Evolutionary conservation across 805 yeast genomes (phyloP), one percentile per base, ranked within the genome.

Genomic region (Blastobotrys attinorum): DNA sequence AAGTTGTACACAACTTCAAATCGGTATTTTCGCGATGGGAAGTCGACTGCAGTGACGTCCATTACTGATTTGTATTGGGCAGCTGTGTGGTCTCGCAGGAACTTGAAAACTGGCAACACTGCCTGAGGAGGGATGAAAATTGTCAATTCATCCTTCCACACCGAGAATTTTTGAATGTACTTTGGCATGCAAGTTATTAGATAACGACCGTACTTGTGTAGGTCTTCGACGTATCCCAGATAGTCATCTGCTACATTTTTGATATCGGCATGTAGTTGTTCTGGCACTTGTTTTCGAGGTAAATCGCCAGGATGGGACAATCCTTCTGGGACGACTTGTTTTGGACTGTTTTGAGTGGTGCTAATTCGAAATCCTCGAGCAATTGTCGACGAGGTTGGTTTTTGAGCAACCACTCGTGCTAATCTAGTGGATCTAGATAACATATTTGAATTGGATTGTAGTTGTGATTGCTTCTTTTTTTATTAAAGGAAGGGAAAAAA

Each of bases 61-160:
- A 83, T 72, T 44, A 81, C 79, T 6, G 81, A 63, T 63, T 83
- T 86, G 69, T 76, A 86, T 66, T 86, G 94, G 13, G 87, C 72
- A 2, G 94, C 72, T 18, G 90, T 79, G 64, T 86, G 95, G 63
- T 83, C 76, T 55, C 76, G 77, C 64, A 86, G 70, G 59, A 83
- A 86, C 18, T 75, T 64, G 61, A 80, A 65, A 46, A 78, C 78
- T n/a, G 87, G 92, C 51, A 77, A 70, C 44, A 86, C 62, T 4
- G 87, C 89, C 20, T 75, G 65, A 37, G 95, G 95, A 2, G 87
- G 83, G 47, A 82, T 76, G 62, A 78, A 80, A 41, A 86, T 63
- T 36, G 81, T 75, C 61, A 86, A 75, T 66, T 86, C 95, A 60
- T 86, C 94, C 65, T 86, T 86, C 95, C 95, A 86, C 39, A 86